Base-by-base conservation (phyloP, 139 green algal genomes). In the Edaphochlamys debaryana region DNA sequence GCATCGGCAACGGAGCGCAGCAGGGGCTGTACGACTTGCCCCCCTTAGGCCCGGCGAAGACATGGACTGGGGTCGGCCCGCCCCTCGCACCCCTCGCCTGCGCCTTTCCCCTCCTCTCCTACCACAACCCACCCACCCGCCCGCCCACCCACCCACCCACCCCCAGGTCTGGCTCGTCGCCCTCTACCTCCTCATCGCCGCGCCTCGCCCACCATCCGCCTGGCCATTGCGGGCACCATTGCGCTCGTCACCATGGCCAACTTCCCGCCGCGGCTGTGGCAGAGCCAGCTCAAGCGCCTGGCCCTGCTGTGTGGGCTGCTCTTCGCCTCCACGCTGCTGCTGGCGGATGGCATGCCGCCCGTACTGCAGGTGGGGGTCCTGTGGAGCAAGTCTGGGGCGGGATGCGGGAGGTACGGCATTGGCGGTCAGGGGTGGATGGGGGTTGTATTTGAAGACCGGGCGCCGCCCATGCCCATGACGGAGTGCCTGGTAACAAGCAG, bases 131-230 rank as follows among this genome's bases (percentile, higher is more conserved):
- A 8, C 37, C 15, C 23, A 3, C 41, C 22, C 23, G 20, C n/a
- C 32, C 45, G 11, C 45, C 13, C 45, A 54, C 45, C 45, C 45
- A 54, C 45, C 45, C n/a, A n/a, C n/a, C n/a, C n/a, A n/a, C 75
- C 50, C 83, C n/a, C n/a, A 95, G 92, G 60, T 94, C 52, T 97
- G 94, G 94, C 87, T 97, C 70, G 50, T 96, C 15, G 79, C 88
- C 5, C 45, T 95, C 37, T 91, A 96, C 70, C n/a, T 96, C 30
- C 76, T 94, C 32, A 90, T 94, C 29, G 88, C 93, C 87, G 91
- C 38, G 86, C 89, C 15, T 85, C 85, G 0, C 75, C 87, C 7
- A n/a, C 58, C 1, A 42, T 91, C 45, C 78, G 91, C 36, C 38
- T 93, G 9, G 82, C 69, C 54, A 88, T 94, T 15, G 84, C 90